A percentile compares a stretch with the other conserved stretches of the same genome.
phyloP scores from a whole-genome alignment of 495 filamentous ascomycete genomes.

The Penicillium egyptiacum region DNA sequence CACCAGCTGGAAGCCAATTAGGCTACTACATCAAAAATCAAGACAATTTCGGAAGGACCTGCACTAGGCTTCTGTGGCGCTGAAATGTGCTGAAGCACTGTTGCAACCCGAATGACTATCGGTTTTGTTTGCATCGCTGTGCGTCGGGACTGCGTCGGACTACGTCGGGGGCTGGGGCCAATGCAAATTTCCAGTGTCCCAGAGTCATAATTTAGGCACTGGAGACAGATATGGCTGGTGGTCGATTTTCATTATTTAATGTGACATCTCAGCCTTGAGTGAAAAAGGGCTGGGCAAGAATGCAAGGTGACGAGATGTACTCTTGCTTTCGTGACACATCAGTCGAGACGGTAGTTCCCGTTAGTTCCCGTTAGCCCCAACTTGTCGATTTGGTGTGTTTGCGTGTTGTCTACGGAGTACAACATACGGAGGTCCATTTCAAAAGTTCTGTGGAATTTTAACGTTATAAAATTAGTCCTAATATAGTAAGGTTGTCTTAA shows the following conservation, averaged over 20 bases:
- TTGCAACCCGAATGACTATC: not conserved
- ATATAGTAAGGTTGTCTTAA: no score
- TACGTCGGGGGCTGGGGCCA: not conserved
- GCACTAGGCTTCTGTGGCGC: not conserved
- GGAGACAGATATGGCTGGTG: not conserved
- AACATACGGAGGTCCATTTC: no score
- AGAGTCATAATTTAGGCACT: not conserved
- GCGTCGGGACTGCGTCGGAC: not conserved
- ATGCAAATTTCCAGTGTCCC: not conserved
- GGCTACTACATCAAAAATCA: not conserved
- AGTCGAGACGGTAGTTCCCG: not conserved
- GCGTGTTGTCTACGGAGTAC: no score
- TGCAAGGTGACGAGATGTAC: not conserved
- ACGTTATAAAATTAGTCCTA: no score
- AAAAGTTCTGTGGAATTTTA: no score
- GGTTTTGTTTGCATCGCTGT: not conserved
- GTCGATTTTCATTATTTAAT: not conserved
- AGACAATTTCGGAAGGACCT: not conserved
- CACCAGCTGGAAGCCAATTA: not conserved
- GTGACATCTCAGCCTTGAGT: not conserved
- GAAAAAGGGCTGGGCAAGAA: not conserved
- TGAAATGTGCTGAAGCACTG: not conserved
- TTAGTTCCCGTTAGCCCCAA: no score
- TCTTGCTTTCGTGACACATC: not conserved
- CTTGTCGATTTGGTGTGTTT: no score